These are phyloP conservation scores for Vachellia pachyceras DNA, from an alignment of 306 rosid species.

Conservation along the genomic window DNA sequence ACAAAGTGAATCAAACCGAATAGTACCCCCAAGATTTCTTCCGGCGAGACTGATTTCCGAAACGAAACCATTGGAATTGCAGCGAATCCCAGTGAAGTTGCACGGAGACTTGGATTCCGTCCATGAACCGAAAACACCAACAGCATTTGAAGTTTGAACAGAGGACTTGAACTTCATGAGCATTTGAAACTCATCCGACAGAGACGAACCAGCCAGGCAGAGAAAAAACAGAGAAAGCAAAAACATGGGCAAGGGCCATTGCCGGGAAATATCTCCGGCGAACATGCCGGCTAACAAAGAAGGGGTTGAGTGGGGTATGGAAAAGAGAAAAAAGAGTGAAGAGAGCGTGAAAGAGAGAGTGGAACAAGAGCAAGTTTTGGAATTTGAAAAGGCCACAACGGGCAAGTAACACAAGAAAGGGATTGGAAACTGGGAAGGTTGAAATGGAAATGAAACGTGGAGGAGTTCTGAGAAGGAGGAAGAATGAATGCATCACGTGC, in stretches of 20 bases:
- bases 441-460: not conserved
- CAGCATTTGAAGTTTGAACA: conserved; percentile 40
- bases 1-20: conserved; percentile 60
- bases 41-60: conserved; percentile 54
- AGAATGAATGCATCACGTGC: conserved; percentile 22
- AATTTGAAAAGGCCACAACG: too few relatives aligned
- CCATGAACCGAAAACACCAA: conserved; percentile 51
- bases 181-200: conserved; percentile 43
- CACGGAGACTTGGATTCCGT: conserved; percentile 6
- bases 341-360: too few relatives aligned
- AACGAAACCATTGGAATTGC: conserved; percentile 50
- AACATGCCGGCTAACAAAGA: conserved; percentile 33
- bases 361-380: not conserved
- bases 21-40: conserved; percentile 45
- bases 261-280: conserved; percentile 2
- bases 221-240: conserved; percentile 15
- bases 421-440: too few relatives aligned
- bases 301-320: not conserved
- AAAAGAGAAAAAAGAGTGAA: not conserved
- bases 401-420: too few relatives aligned
- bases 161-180: conserved; percentile 46
- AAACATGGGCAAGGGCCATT: not conserved
- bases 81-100: conserved; percentile 52
- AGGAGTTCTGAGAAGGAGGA: not conserved
- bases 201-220: conserved; percentile 19